Evolutionary conservation across 164 flowering plant species (phyloP).

Genomic region (Kalanchoe fedtschenkoi): DNA sequence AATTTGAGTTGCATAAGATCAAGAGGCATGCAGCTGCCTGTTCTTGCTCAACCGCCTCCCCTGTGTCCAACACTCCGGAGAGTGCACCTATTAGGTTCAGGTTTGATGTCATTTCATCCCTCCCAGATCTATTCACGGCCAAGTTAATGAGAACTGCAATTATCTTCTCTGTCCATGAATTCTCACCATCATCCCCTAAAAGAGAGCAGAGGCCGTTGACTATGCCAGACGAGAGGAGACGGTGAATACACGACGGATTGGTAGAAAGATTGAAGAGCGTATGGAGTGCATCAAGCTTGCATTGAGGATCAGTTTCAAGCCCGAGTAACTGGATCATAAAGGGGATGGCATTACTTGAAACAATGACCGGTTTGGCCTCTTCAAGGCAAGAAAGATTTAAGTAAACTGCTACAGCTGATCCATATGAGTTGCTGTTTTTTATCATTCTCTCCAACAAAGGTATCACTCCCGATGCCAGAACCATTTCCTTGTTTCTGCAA

Average conservation of each 20-base stretch:
- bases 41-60: conserved; percentile 78
- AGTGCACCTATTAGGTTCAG: conserved; percentile 43
- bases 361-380: conserved; percentile 68
- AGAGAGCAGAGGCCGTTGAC: conserved; percentile 40
- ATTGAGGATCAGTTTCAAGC: conserved; percentile 34
- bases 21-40: conserved; percentile 72
- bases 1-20: conserved; percentile 46
- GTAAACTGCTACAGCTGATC: conserved; percentile 76
- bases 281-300: conserved; percentile 83
- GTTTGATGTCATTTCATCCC: conserved; percentile 36
- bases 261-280: conserved; percentile 72
- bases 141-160: conserved; percentile 59
- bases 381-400: conserved; percentile 83
- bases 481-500: conserved; percentile 84
- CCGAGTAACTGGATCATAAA: conserved; percentile 48
- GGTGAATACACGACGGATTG: conserved; percentile 33
- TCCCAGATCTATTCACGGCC: conserved; percentile 40
- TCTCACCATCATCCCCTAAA: conserved; percentile 22
- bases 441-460: conserved; percentile 62
- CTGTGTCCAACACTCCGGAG: conserved; percentile 50
- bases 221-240: conserved; percentile 59
- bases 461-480: conserved; percentile 59
- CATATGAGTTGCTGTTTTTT: conserved; percentile 30
- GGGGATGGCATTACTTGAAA: conserved; percentile 67
- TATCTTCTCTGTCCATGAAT: conserved; percentile 53